A percentile compares a stretch with the other conserved stretches of the same genome.
These are phyloP conservation scores for Aspergillus cristatus DNA, from an alignment of 495 filamentous ascomycete genomes.

Conservation along the genomic window DNA sequence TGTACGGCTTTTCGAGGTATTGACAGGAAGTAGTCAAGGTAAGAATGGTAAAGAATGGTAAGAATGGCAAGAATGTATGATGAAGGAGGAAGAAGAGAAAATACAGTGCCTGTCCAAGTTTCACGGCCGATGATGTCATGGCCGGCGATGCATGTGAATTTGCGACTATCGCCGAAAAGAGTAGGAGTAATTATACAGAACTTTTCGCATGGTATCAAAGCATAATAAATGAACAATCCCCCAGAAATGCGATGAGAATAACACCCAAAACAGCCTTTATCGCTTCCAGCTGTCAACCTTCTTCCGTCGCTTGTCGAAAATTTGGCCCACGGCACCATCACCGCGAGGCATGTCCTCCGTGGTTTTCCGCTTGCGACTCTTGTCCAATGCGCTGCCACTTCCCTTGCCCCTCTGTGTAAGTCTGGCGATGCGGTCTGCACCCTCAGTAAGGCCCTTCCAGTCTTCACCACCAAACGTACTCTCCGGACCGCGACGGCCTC, in stretches of 20 bases:
- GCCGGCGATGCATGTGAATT: constrained; percentile 1
- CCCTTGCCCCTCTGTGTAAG: constrained; percentile 51
- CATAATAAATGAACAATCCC: not conserved
- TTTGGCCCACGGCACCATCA: constrained; percentile 52
- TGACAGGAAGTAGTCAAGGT: too few species aligned
- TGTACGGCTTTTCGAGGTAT: too few species aligned
- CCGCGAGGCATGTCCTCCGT: constrained; percentile 49
- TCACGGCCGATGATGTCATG: not conserved
- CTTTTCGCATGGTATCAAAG: constrained; percentile 5
- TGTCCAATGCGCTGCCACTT: constrained; percentile 56
- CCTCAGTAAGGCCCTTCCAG: constrained; percentile 68
- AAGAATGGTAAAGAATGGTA: too few species aligned
- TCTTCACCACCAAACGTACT: constrained; percentile 73
- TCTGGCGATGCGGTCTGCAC: constrained; percentile 65
- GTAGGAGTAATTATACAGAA: not conserved
- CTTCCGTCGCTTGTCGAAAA: constrained; percentile 68
- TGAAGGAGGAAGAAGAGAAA: not conserved
- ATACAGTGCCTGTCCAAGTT: too few species aligned
- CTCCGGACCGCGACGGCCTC: constrained; percentile 40
- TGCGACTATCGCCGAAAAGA: too few species aligned
- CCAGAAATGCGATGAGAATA: not conserved
- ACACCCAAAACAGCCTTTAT: constrained; percentile 11
- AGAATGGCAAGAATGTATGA: not conserved
- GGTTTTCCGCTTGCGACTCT: constrained; percentile 65
- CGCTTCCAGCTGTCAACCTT: constrained; percentile 52